These are phyloP conservation scores for Melanomma pulvis-pyrius DNA, from an alignment of 495 filamentous ascomycete species.

Conservation along the genomic window DNA sequence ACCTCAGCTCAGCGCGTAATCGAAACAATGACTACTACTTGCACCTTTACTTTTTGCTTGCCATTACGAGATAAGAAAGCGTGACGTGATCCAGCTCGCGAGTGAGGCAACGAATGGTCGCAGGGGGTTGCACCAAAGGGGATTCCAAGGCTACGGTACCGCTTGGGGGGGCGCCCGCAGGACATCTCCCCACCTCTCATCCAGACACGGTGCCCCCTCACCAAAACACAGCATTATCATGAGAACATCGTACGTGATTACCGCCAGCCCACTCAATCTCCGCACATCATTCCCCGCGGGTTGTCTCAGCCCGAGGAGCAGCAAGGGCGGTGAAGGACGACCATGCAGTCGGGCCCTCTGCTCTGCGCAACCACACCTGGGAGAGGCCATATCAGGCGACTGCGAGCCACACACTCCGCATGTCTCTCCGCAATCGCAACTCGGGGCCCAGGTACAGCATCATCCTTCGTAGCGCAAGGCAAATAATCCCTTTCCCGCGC, in stretches of 20 bases:
- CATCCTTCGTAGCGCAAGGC: background rate
- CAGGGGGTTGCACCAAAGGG: slow-evolving; percentile 14
- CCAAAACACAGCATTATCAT: slow-evolving; percentile 25
- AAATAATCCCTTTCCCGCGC: background rate
- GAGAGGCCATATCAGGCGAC: slow-evolving; percentile 11
- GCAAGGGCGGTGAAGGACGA: slow-evolving; percentile 27
- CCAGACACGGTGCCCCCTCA: background rate
- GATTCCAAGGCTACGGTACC: slow-evolving; percentile 14
- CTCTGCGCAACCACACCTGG: slow-evolving; percentile 25
- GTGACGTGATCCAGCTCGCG: slow-evolving; percentile 32
- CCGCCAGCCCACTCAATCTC: slow-evolving; percentile 18
- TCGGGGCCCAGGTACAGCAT: slow-evolving; percentile 8
- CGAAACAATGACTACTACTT: slow-evolving; percentile 7
- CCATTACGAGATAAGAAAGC: slow-evolving; percentile 33
- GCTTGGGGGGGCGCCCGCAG: slow-evolving; percentile 2
- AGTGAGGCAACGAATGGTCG: slow-evolving; percentile 20
- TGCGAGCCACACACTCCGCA: slow-evolving; percentile 29
- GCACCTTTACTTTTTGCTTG: background rate
- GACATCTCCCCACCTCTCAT: slow-evolving; percentile 17
- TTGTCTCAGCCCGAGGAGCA: slow-evolving; percentile 26
- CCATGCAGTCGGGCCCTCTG: slow-evolving; percentile 12
- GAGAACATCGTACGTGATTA: slow-evolving; percentile 34
- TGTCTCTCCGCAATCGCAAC: slow-evolving; percentile 19
- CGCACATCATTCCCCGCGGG: slow-evolving; percentile 28
- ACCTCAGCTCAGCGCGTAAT: slow-evolving; percentile 33